phyloP scores from a whole-genome alignment of 2,329 filamentous ascomycete species.

The Didymosphaeria variabile region DNA sequence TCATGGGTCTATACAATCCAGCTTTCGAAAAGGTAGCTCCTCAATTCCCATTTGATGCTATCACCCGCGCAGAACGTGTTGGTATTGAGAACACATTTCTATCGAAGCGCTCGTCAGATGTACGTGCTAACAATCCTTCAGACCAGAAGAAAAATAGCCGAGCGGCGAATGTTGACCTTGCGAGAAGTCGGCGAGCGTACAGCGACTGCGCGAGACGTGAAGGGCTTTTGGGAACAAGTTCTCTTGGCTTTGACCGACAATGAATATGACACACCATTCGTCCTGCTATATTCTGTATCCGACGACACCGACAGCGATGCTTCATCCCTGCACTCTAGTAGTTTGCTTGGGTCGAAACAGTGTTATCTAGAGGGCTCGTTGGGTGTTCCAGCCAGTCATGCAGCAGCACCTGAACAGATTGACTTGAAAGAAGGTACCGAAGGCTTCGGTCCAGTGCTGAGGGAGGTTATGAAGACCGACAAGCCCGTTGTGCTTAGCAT shows the following conservation, averaged over 20 bases:
- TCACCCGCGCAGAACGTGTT: neutral
- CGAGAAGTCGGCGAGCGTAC: slow-evolving; percentile 81
- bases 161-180: slow-evolving; percentile 80
- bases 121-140: neutral
- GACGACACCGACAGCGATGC: slow-evolving; percentile 77
- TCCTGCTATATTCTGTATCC: slow-evolving; percentile 77
- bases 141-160: slow-evolving; percentile 78
- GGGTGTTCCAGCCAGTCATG: slow-evolving; percentile 72
- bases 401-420: slow-evolving; percentile 67
- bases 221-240: slow-evolving; percentile 77
- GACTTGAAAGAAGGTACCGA: slow-evolving; percentile 75
- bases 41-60: neutral
- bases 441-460: slow-evolving; percentile 79
- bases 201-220: slow-evolving; percentile 74
- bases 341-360: slow-evolving; percentile 67
- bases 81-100: neutral
- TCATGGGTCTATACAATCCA: slow-evolving; percentile 81
- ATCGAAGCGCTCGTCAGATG: neutral
- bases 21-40: slow-evolving; percentile 73
- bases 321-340: slow-evolving; percentile 75
- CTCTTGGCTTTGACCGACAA: slow-evolving; percentile 76
- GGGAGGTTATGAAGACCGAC: slow-evolving; percentile 75
- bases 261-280: slow-evolving; percentile 78
- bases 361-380: slow-evolving; percentile 76
- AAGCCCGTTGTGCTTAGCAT: slow-evolving; percentile 73